Evolutionary conservation across 2,329 filamentous ascomycete species (phyloP).

Genomic region (Phaeomoniella chlamydospora): DNA sequence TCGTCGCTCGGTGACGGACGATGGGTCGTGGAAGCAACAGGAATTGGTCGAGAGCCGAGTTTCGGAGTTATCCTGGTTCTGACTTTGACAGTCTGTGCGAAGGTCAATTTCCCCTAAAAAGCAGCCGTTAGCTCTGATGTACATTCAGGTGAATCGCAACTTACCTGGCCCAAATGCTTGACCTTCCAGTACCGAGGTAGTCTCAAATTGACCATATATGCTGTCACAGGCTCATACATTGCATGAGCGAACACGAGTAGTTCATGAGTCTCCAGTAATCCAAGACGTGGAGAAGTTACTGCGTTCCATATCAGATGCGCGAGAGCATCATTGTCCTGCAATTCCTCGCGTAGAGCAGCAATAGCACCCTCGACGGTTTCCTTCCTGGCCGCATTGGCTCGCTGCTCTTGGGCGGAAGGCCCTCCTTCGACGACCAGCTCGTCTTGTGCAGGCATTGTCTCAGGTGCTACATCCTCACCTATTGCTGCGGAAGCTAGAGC

Average conservation of each 20-base stretch:
- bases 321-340: constrained; percentile 33
- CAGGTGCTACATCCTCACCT: constrained; percentile 26
- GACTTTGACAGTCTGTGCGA: constrained; percentile 21
- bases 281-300: constrained; percentile 34
- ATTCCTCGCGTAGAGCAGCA: constrained; percentile 37
- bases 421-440: constrained; percentile 43
- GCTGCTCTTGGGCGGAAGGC: constrained; percentile 33
- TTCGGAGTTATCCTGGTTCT: neutral
- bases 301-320: constrained; percentile 42
- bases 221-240: constrained; percentile 38
- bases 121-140: constrained; percentile 3
- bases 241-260: constrained; percentile 43
- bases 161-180: constrained; percentile 36
- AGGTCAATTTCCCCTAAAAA: constrained; percentile 25
- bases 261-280: constrained; percentile 38
- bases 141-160: constrained; percentile 3
- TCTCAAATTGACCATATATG: constrained; percentile 32
- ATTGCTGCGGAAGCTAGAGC: constrained; percentile 45
- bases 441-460: constrained; percentile 16
- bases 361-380: constrained; percentile 45
- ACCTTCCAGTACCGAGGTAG: constrained; percentile 44
- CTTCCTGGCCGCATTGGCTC: constrained; percentile 37
- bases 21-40: neutral
- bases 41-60: neutral
- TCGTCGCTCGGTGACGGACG: neutral